Evolutionary conservation across 768 basidiomycete genomes (phyloP), one percentile per base, ranked within the genome.

Genomic region (Cyclocybe cylindracea): DNA sequence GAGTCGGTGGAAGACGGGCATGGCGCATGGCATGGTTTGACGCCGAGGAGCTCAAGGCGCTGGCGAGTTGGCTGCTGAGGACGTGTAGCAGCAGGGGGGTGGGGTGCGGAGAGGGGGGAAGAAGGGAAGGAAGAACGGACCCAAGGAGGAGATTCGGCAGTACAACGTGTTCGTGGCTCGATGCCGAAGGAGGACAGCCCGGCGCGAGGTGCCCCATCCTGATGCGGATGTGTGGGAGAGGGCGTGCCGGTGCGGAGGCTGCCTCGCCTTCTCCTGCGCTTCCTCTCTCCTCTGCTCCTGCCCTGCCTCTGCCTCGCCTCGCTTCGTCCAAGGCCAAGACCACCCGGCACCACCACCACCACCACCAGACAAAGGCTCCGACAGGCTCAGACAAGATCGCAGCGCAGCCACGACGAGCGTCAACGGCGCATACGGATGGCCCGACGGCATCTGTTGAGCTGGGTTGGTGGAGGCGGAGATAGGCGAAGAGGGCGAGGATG

Each of bases 81-180:
- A 48, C 11, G 50, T 39, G 31, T 7, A 13, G 16, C 36, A 19
- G 33, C 29, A 24, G 7, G 32, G 18, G 19, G 42, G 10, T 18
- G 35, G 14, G 3, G 16, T 34, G 10, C 36, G 51, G 18, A 32
- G 43, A 9, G 48, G 50, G 14, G 31, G 33, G 10, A 49, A 44
- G 13, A n/a, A 55, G 47, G 13, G 59, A 55, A 24, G 2, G 10
- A 37, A 50, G 24, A 7, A 16, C n/a, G 36, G 39, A n/a, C 41
- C 40, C 4, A 46, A 47, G 8, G 56, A 58, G 8, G 52, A 55
- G 63, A 61, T 73, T 84, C 16, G 58, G 24, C 57, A 73, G 38
- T 92, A 92, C 70, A 87, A 88, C 55, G 89, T 91, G 44, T 92
- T 85, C 58, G 78, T 92, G n/a, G n/a, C 78, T 92, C 16, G 78